These are phyloP conservation scores for Beauveria varroae DNA, from an alignment of 2,329 filamentous ascomycete genomes.

Conservation along the genomic window DNA sequence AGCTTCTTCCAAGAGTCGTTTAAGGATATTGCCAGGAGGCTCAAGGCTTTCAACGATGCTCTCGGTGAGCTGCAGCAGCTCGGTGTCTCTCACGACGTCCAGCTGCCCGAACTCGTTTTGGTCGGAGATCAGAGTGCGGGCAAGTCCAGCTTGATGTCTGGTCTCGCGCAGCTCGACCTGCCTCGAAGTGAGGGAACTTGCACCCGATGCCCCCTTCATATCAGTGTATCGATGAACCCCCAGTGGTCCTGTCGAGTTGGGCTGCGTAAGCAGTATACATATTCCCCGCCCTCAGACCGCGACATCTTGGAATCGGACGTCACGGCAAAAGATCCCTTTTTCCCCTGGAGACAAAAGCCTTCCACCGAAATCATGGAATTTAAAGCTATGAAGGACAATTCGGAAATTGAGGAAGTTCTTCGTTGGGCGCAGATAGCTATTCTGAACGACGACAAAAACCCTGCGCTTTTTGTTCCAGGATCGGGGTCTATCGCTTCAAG, in stretches of 20 bases:
- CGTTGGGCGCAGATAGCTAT: slow-evolving; percentile 71
- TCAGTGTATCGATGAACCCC: slow-evolving; percentile 53
- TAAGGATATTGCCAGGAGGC: slow-evolving; percentile 50
- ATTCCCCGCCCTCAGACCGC: slow-evolving; percentile 32
- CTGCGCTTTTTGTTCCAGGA: slow-evolving; percentile 46
- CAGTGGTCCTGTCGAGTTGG: slow-evolving; percentile 64
- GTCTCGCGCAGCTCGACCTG: slow-evolving; percentile 61
- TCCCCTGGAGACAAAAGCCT: slow-evolving; percentile 54
- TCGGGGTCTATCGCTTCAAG: slow-evolving; percentile 34
- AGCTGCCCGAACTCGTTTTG: slow-evolving; percentile 71
- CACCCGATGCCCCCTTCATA: slow-evolving; percentile 74
- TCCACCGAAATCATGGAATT: slow-evolving; percentile 48
- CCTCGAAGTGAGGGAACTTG: slow-evolving; percentile 67
- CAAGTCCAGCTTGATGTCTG: slow-evolving; percentile 64
- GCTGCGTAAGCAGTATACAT: slow-evolving; percentile 58
- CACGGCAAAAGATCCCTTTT: slow-evolving; percentile 46
- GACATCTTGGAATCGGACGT: slow-evolving; percentile 38
- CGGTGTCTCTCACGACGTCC: slow-evolving; percentile 63
- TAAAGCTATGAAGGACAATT: slow-evolving; percentile 52
- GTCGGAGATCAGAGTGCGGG: slow-evolving; percentile 81
- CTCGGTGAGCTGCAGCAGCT: slow-evolving; percentile 63
- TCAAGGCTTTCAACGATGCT: slow-evolving; percentile 58
- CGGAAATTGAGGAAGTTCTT: slow-evolving; percentile 59
- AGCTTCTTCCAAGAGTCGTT: slow-evolving; percentile 37
- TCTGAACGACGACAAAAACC: slow-evolving; percentile 55